phyloP scores from a whole-genome alignment of 1,284 basidiomycete genomes.

The Ceratobasidium papillatum region DNA sequence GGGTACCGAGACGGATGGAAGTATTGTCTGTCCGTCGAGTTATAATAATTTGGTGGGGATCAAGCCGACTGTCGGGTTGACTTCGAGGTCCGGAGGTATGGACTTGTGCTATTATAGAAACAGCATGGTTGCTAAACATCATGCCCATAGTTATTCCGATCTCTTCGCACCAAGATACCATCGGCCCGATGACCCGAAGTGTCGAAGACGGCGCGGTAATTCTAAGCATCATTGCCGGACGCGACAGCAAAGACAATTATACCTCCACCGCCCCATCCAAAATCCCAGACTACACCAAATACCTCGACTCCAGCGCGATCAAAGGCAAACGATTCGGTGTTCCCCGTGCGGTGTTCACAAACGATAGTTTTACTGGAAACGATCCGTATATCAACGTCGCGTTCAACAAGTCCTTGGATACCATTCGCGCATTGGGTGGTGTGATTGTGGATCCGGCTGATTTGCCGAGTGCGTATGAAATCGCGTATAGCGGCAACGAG shows the following conservation, averaged over 20 bases:
- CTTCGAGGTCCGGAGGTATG: slow-evolving; percentile 68
- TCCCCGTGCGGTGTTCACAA: slow-evolving; percentile 50
- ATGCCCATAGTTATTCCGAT: slow-evolving; percentile 63
- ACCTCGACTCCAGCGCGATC: slow-evolving; percentile 60
- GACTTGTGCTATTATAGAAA: not conserved
- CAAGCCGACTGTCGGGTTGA: slow-evolving; percentile 69
- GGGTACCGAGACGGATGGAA: slow-evolving; percentile 55
- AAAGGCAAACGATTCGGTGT: slow-evolving; percentile 69
- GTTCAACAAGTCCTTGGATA: slow-evolving; percentile 62
- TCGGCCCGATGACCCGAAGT: slow-evolving; percentile 69
- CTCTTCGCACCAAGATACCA: slow-evolving; percentile 68
- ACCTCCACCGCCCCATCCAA: slow-evolving; percentile 64
- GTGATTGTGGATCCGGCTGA: slow-evolving; percentile 70
- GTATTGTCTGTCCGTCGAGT: slow-evolving; percentile 63
- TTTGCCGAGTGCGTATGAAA: slow-evolving; percentile 64
- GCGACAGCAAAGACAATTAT: slow-evolving; percentile 65
- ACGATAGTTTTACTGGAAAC: slow-evolving; percentile 35
- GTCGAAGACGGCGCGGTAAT: slow-evolving; percentile 68
- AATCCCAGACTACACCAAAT: slow-evolving; percentile 65
- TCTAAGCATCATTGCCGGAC: slow-evolving; percentile 65
- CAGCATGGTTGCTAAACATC: not conserved
- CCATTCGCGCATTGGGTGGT: slow-evolving; percentile 62
- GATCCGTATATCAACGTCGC: slow-evolving; percentile 46
- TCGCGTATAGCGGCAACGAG: slow-evolving; percentile 60
- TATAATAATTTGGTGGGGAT: slow-evolving; percentile 64